phyloP scores from a whole-genome alignment of 1,284 basidiomycete species.

The Takashimella koratensis region DNA sequence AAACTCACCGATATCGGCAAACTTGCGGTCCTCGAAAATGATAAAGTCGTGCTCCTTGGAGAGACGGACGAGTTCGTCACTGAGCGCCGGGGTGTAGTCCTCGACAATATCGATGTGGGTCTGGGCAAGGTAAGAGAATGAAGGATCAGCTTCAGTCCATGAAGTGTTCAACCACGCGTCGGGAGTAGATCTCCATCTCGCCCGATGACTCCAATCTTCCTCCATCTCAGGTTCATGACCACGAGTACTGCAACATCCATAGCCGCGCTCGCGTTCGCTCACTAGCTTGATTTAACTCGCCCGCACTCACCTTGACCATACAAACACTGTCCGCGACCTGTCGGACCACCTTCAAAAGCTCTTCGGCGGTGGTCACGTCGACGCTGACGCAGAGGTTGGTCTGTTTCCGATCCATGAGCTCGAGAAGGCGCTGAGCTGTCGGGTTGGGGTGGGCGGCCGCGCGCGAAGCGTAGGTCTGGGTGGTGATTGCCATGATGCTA shows the following conservation, averaged over 20 bases:
- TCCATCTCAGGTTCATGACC: no score
- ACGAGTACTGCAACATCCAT: no score
- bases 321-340: conserved; percentile 84
- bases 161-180: neutral
- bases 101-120: conserved; percentile 96
- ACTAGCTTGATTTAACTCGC: no score
- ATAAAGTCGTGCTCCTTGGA: conserved; percentile 84
- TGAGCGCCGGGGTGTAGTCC: conserved; percentile 76
- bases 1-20: conserved; percentile 89
- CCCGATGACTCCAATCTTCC: no score
- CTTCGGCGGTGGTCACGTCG: conserved; percentile 78
- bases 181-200: no score
- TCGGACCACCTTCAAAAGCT: conserved; percentile 82
- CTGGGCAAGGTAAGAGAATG: no score
- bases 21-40: conserved; percentile 98
- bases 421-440: conserved; percentile 70
- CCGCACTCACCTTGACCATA: conserved; percentile 86
- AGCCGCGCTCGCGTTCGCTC: no score
- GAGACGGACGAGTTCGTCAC: conserved; percentile 67
- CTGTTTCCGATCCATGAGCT: conserved; percentile 81
- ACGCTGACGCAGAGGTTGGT: conserved; percentile 93
- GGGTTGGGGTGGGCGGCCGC: conserved; percentile 64
- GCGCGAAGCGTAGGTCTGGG: conserved; percentile 62
- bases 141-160: neutral
- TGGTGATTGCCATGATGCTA: conserved; percentile 26